Conservation (phyloP, 306 rosid genomes). For the Inga leiocalycina region DNA sequence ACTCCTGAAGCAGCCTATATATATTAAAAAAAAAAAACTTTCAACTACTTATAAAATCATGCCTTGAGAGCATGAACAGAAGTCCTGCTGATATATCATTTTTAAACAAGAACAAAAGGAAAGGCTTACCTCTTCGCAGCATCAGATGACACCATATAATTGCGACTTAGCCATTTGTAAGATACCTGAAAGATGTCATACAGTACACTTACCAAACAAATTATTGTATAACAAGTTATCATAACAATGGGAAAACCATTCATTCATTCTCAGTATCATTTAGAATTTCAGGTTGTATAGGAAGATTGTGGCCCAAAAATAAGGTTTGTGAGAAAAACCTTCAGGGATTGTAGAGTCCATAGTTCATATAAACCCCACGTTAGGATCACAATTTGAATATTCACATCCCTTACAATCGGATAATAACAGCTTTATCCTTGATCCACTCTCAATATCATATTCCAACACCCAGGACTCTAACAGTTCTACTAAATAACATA, state of each 20-base stretch:
- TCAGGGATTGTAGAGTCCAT: not conserved
- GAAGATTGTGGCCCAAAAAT: not conserved
- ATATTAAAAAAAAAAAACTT: not conserved
- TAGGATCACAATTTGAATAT: not conserved
- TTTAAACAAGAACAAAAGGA: conserved; percentile 2
- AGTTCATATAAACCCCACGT: not conserved
- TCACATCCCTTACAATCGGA: not conserved
- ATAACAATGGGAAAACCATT: not conserved
- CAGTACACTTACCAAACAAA: not conserved
- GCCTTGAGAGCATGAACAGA: not conserved
- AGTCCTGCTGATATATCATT: not conserved
- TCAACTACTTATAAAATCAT: conserved; percentile 27
- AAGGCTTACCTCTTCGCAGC: conserved; percentile 73
- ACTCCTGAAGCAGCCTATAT: conserved; percentile 83
- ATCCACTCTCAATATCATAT: not conserved
- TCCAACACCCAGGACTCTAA: not conserved
- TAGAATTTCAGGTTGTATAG: not conserved
- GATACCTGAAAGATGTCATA: conserved; percentile 62
- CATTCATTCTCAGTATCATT: not conserved
- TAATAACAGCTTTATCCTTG: not conserved
- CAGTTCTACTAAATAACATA: not conserved
- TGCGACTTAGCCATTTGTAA: conserved; percentile 97
- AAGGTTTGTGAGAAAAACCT: not conserved
- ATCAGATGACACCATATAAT: conserved; percentile 76
- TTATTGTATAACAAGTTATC: not conserved